phyloP scores from a whole-genome alignment of 1,139 yeast species.

The Scheffersomyces segobiensis region DNA sequence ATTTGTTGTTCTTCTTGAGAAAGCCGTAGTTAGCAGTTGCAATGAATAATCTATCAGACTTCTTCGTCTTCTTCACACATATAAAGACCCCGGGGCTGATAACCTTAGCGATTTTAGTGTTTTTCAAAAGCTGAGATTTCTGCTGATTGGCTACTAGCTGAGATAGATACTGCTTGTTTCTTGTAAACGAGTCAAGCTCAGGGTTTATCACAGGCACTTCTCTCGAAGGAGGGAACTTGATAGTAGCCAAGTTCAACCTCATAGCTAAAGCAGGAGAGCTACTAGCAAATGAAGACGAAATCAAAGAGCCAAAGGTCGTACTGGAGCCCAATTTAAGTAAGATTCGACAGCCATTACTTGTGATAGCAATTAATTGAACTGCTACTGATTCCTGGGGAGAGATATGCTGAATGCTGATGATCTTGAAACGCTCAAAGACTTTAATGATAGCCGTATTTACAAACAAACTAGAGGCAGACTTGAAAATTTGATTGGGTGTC shows the following conservation, averaged over 20 bases:
- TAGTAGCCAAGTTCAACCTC: conserved; percentile 44
- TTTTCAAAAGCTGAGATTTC: conserved; percentile 46
- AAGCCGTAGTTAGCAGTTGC: conserved; percentile 85
- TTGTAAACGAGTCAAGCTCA: conserved; percentile 46
- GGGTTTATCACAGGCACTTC: conserved; percentile 57
- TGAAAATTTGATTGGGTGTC: conserved; percentile 51
- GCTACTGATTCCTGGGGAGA: conserved; percentile 65
- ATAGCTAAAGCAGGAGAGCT: conserved; percentile 18
- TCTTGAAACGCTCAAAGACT: conserved; percentile 49
- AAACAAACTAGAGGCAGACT: conserved; percentile 59
- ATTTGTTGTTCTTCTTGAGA: conserved; percentile 66
- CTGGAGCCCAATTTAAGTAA: conserved; percentile 53
- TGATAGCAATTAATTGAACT: conserved; percentile 79
- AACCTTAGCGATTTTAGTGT: conserved; percentile 51
- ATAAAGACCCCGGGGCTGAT: conserved; percentile 85
- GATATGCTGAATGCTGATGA: conserved; percentile 65
- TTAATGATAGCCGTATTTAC: conserved; percentile 43
- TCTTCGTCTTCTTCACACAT: conserved; percentile 44
- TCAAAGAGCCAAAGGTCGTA: conserved; percentile 30
- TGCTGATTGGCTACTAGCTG: conserved; percentile 47
- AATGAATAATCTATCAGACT: conserved; percentile 60
- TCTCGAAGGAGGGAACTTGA: conserved; percentile 77
- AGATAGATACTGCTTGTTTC: conserved; percentile 44
- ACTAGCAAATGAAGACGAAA: conserved; percentile 21
- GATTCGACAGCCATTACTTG: conserved; percentile 81